These are phyloP conservation scores for Hordeum marinum DNA, from an alignment of 176 grass and related monocot genomes.

Conservation along the genomic window DNA sequence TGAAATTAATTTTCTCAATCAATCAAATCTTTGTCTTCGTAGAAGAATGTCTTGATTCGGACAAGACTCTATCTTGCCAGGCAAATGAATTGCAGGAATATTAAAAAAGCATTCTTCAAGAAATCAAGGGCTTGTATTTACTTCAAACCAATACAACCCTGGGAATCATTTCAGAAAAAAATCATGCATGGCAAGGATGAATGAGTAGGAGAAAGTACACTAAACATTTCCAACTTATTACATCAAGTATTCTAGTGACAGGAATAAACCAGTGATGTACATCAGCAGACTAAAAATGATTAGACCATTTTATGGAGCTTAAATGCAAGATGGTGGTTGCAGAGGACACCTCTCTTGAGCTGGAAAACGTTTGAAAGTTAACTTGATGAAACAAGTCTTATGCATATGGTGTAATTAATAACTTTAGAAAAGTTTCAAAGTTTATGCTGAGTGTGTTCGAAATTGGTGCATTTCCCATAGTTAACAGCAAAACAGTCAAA, in stretches of 20 bases:
- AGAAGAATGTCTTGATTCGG: slow-evolving; percentile 62
- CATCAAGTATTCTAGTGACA: background rate
- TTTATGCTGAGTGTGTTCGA: background rate
- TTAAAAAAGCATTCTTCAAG: slow-evolving; percentile 49
- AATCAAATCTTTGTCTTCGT: slow-evolving; percentile 73
- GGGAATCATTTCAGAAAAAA: slow-evolving; percentile 48
- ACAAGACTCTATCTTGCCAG: slow-evolving; percentile 72
- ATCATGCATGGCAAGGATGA: slow-evolving; percentile 29
- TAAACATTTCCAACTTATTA: background rate
- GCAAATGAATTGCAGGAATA: slow-evolving; percentile 64
- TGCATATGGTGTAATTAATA: background rate
- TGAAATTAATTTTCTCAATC: slow-evolving; percentile 68
- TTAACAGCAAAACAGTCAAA: background rate
- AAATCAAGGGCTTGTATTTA: slow-evolving; percentile 68
- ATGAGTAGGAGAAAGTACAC: slow-evolving; percentile 2
- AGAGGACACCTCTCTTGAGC: background rate
- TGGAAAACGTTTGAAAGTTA: background rate
- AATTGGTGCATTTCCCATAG: background rate
- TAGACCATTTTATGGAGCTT: background rate
- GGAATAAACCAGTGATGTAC: background rate
- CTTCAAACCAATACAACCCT: slow-evolving; percentile 64
- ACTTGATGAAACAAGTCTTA: background rate
- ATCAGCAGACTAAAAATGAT: background rate
- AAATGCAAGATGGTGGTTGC: background rate
- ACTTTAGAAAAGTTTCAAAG: background rate